phyloP scores from a whole-genome alignment of 257 asterid genomes.

The Forsythia viridissima region DNA sequence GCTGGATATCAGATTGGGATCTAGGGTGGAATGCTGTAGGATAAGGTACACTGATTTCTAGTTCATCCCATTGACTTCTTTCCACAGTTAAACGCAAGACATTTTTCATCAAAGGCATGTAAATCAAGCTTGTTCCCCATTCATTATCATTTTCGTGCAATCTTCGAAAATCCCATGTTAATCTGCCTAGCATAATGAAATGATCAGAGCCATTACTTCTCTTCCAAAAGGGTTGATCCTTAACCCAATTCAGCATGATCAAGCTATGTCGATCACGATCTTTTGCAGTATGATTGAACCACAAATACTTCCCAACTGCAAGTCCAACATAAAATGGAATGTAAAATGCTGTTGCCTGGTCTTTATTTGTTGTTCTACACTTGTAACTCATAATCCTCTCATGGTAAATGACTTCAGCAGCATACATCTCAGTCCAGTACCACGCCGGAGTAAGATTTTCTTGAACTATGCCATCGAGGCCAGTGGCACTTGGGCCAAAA shows the following conservation, averaged over 20 bases:
- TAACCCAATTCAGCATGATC: conserved; percentile 52
- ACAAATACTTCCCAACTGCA: conserved; percentile 58
- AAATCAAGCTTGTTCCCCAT: conserved; percentile 57
- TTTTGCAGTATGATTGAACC: conserved; percentile 48
- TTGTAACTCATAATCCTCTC: conserved; percentile 27
- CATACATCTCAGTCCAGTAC: conserved; percentile 67
- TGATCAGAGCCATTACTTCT: conserved; percentile 60
- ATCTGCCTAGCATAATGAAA: conserved; percentile 53
- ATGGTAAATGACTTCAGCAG: conserved; percentile 64
- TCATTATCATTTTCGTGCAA: conserved; percentile 40
- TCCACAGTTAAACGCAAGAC: conserved; percentile 51
- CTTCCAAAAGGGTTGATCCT: conserved; percentile 40
- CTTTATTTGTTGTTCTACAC: conserved; percentile 36
- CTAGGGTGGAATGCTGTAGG: conserved; percentile 72
- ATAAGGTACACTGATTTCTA: conserved; percentile 62
- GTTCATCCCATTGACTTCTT: conserved; percentile 45
- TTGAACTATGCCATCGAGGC: conserved; percentile 36
- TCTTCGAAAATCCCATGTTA: conserved; percentile 68
- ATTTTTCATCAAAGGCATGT: conserved; percentile 61
- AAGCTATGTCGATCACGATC: conserved; percentile 51
- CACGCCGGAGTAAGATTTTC: conserved; percentile 43
- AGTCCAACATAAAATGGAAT: conserved; percentile 67
- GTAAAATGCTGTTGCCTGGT: conserved; percentile 48
- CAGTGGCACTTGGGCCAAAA: conserved; percentile 55
- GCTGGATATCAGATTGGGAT: conserved; percentile 44